phyloP scores from a whole-genome alignment of 805 yeast species.

The Zygosaccharomyces bisporus region DNA sequence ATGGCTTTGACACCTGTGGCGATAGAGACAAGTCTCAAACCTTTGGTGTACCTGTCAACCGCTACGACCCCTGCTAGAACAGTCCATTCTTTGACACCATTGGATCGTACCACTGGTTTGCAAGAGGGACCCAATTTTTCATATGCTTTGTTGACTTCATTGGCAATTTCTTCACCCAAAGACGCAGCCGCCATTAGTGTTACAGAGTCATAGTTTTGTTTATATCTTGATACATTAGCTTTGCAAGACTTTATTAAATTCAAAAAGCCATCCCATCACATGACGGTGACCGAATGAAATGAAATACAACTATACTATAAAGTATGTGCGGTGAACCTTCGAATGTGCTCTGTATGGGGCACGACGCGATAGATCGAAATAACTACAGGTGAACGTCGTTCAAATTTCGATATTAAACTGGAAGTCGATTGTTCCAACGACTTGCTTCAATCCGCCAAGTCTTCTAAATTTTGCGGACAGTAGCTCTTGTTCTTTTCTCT shows the following conservation, averaged over 20 bases:
- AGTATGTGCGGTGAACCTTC: no score
- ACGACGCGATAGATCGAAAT: neutral
- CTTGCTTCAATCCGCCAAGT: conserved; percentile 54
- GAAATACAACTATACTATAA: neutral
- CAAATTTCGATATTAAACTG: conserved; percentile 39
- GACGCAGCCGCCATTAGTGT: neutral
- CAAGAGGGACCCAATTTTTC: conserved; percentile 40
- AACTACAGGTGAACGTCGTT: neutral
- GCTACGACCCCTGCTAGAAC: conserved; percentile 73
- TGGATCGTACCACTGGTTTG: conserved; percentile 58
- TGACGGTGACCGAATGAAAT: neutral
- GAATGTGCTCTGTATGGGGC: neutral
- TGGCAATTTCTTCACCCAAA: conserved; percentile 23
- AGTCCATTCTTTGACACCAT: conserved; percentile 77
- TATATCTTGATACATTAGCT: no score
- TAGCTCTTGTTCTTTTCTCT: conserved; percentile 42
- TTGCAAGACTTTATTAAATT: neutral
- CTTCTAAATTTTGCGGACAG: conserved; percentile 53
- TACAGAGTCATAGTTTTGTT: no score
- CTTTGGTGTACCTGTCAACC: conserved; percentile 16
- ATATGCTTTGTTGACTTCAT: conserved; percentile 29
- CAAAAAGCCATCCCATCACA: neutral
- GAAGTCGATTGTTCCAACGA: conserved; percentile 43
- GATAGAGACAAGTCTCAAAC: conserved; percentile 43
- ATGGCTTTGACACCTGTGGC: conserved; percentile 82